These are phyloP conservation scores for Carex cristatella DNA, from an alignment of 176 grass and related monocot species.

Conservation along the genomic window DNA sequence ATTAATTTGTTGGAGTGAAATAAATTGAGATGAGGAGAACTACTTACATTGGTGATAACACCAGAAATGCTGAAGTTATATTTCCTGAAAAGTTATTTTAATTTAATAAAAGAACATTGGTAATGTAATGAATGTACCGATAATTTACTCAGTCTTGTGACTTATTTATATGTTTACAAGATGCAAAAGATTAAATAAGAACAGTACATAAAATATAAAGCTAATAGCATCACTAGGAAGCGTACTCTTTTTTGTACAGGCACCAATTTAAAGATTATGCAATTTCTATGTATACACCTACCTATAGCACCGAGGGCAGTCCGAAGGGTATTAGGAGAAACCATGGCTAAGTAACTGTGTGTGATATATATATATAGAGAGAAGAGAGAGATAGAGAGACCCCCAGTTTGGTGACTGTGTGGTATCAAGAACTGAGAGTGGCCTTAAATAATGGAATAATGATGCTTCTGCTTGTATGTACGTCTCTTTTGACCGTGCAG, in stretches of 20 bases:
- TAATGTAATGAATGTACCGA: background rate
- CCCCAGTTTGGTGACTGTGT: background rate
- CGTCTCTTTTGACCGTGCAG: background rate
- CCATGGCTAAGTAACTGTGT: conserved; percentile 21
- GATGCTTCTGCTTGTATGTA: background rate
- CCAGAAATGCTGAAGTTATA: conserved; percentile 55
- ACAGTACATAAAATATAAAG: background rate
- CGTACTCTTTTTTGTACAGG: background rate
- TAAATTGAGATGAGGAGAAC: background rate
- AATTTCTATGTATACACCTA: conserved; percentile 3
- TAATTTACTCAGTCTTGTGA: background rate
- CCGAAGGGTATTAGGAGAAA: conserved; percentile 43
- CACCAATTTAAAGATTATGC: background rate
- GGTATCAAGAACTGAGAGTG: background rate
- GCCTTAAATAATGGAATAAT: conserved; percentile 24
- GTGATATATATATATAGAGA: background rate
- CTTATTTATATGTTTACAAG: background rate
- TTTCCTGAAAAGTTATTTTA: conserved; percentile 50
- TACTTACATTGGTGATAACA: conserved; percentile 79
- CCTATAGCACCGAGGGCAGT: conserved; percentile 56
- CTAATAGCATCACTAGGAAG: background rate
- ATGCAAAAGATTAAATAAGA: background rate
- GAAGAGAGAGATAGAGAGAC: background rate
- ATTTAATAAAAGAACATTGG: background rate
- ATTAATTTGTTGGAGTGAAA: background rate